These are phyloP conservation scores for Penicillium sp. DNA, from an alignment of 2,329 filamentous ascomycete species.

Conservation along the genomic window DNA sequence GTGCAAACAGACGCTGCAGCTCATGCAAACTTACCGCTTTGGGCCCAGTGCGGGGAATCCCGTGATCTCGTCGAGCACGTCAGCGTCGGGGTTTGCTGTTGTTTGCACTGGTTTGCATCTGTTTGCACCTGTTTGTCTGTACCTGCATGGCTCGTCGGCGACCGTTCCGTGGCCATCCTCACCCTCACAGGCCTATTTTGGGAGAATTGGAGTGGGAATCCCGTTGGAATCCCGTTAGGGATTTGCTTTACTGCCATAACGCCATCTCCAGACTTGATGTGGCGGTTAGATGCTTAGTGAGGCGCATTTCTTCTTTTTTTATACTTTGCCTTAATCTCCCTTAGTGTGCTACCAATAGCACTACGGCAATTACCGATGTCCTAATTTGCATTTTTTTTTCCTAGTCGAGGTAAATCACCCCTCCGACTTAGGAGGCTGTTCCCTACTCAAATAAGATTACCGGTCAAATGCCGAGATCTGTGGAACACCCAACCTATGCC, in stretches of 20 bases:
- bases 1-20: constrained; percentile 32
- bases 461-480: constrained; percentile 7
- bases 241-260: background rate
- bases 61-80: constrained; percentile 35
- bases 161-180: background rate
- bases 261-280: background rate
- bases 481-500: background rate
- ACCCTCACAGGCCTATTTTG: background rate
- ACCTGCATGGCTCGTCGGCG: background rate
- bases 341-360: constrained; percentile 8
- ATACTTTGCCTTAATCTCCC: background rate
- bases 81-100: constrained; percentile 29
- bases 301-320: background rate
- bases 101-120: background rate
- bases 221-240: background rate
- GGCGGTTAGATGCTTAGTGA: background rate
- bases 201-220: too few relatives aligned
- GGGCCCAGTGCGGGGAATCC: constrained; percentile 29
- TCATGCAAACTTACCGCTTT: constrained; percentile 34
- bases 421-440: background rate
- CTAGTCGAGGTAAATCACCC: background rate
- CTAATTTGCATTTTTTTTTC: background rate
- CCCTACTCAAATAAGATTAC: background rate
- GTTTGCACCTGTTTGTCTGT: background rate
- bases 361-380: constrained; percentile 6